Conservation (phyloP, 2,329 filamentous ascomycete genomes). For the Trichoderma pleuroti region DNA sequence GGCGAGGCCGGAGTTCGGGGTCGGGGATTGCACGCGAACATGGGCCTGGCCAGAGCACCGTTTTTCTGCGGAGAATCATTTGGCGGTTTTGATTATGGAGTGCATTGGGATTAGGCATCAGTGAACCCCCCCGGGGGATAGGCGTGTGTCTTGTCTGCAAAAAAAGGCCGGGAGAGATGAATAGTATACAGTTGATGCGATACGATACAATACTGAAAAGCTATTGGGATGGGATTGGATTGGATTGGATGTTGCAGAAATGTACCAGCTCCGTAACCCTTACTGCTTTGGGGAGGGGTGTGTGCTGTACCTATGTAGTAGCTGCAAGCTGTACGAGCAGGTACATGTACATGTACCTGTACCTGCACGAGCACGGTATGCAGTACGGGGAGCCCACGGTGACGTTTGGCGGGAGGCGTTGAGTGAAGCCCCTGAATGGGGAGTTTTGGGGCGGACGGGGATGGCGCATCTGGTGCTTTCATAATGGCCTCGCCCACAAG, state of each 20-base stretch:
- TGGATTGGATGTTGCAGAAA: neutral
- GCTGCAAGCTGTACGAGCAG: neutral
- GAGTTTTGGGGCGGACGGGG: neutral
- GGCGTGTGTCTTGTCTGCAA: neutral
- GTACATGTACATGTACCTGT: too few species aligned
- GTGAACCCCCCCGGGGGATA: neutral
- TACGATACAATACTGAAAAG: too few species aligned
- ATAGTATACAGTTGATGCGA: neutral
- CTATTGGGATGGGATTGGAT: neutral
- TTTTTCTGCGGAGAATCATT: constrained; percentile 6
- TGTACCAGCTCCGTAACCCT: too few species aligned
- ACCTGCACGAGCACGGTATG: neutral
- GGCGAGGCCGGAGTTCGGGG: neutral
- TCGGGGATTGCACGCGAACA: neutral
- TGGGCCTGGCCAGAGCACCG: neutral
- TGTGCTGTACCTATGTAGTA: neutral
- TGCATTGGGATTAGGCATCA: neutral
- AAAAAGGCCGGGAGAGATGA: neutral
- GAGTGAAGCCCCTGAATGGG: constrained; percentile 10
- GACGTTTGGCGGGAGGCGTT: neutral
- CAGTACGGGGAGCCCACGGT: neutral
- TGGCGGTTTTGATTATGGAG: neutral
- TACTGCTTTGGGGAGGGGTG: neutral
- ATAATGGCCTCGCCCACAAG: constrained; percentile 95
- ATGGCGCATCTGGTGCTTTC: constrained; percentile 72